Percentiles rank a stretch among this genome's conserved stretches.
phyloP scores from a whole-genome alignment of 1,284 basidiomycete genomes.

The Cryptococcus sp. region DNA sequence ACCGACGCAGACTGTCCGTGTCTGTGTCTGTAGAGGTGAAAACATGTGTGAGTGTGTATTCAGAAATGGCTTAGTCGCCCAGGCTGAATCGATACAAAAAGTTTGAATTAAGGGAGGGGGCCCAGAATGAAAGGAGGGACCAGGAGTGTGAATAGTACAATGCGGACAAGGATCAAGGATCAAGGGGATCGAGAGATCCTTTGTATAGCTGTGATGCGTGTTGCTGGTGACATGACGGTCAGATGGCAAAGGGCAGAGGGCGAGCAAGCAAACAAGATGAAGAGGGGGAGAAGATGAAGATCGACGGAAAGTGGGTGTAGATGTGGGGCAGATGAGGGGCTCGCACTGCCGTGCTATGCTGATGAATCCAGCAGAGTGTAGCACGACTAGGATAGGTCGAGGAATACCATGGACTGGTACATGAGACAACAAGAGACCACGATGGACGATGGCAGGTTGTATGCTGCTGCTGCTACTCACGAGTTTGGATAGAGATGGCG shows the following conservation, averaged over 20 bases:
- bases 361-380: too few species aligned
- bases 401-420: too few species aligned
- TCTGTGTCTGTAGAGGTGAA: background rate
- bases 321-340: conserved; percentile 1
- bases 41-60: background rate
- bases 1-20: background rate
- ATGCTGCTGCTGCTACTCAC: too few species aligned
- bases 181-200: background rate
- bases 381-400: too few species aligned
- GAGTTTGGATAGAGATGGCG: too few species aligned
- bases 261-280: conserved; percentile 1
- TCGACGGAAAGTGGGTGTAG: background rate
- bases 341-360: too few species aligned
- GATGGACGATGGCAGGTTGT: too few species aligned
- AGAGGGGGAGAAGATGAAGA: background rate
- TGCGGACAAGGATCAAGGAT: background rate
- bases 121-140: background rate
- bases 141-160: background rate
- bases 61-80: background rate
- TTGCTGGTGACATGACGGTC: background rate
- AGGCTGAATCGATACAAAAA: too few species aligned
- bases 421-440: too few species aligned
- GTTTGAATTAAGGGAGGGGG: too few species aligned
- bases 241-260: background rate
- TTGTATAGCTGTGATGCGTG: background rate